Percentiles rank a stretch among this genome's conserved stretches.
These are phyloP conservation scores for Alternaria sp. DNA, from an alignment of 2,329 filamentous ascomycete genomes.

Conservation along the genomic window DNA sequence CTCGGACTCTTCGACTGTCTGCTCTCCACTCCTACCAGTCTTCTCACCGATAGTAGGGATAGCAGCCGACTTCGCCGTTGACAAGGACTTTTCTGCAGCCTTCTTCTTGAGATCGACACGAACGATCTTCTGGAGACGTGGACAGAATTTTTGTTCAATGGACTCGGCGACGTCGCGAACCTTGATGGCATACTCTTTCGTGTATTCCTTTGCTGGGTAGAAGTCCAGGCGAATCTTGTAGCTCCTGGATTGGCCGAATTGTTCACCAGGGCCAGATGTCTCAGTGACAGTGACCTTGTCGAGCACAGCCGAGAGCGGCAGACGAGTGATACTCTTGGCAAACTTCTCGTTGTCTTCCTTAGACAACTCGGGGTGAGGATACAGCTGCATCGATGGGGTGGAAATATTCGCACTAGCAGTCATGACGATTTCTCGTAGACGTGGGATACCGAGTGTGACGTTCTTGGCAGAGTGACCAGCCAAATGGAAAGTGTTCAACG, in stretches of 20 bases:
- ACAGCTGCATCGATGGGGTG: constrained; percentile 88
- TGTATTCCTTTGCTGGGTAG: constrained; percentile 86
- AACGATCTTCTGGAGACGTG: constrained; percentile 73
- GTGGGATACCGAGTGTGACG: constrained; percentile 97
- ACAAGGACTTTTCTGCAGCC: constrained; percentile 64
- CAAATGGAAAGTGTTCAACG: constrained; percentile 98
- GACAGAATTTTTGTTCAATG: constrained; percentile 82
- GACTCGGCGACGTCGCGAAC: constrained; percentile 78
- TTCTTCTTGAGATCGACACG: constrained; percentile 83
- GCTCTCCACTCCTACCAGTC: constrained; percentile 63
- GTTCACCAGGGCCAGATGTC: constrained; percentile 74
- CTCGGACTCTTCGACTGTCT: constrained; percentile 53
- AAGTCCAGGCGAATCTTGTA: constrained; percentile 85
- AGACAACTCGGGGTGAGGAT: constrained; percentile 76
- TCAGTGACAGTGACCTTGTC: constrained; percentile 85
- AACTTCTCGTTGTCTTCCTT: constrained; percentile 77
- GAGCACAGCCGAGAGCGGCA: constrained; percentile 83
- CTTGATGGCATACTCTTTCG: constrained; percentile 82
- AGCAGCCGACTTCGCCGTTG: constrained; percentile 64
- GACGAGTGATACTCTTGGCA: constrained; percentile 87
- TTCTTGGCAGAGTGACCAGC: constrained; percentile 98
- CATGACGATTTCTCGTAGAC: constrained; percentile 97
- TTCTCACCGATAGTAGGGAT: constrained; percentile 78
- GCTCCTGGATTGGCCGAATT: constrained; percentile 77
- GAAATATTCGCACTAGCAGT: constrained; percentile 89